A percentile compares a stretch with the other conserved stretches of the same genome.
Evolutionary conservation across 192 early-diverging fungal genomes (phyloP).

Genomic region (Coemansia sp.): DNA sequence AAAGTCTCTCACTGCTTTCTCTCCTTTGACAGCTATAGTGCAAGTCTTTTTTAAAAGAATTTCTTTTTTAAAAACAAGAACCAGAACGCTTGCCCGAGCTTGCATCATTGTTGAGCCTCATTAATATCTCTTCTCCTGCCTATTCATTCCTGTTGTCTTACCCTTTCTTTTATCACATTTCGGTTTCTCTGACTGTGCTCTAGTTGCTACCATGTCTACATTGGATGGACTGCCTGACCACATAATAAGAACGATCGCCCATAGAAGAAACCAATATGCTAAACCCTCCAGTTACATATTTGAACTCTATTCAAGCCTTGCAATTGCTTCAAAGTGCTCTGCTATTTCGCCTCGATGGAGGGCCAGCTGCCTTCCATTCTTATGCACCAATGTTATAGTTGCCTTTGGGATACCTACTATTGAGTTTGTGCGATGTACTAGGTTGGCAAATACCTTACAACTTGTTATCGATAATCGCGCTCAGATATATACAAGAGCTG

Average conservation of each 20-base stretch:
- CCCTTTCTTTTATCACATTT: not conserved
- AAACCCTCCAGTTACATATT: not conserved
- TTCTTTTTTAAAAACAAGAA: not conserved
- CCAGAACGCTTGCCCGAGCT: not conserved
- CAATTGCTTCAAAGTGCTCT: not conserved
- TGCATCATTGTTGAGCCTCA: not conserved
- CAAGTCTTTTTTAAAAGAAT: not conserved
- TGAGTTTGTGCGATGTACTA: not conserved
- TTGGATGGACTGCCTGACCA: not conserved
- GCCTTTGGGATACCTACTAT: not conserved
- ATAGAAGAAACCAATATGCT: not conserved
- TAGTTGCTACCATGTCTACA: not conserved
- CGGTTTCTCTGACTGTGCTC: not conserved
- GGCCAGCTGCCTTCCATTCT: not conserved
- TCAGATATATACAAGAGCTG: not conserved
- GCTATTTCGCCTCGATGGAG: not conserved
- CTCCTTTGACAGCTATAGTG: not conserved
- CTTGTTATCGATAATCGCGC: not conserved
- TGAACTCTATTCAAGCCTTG: not conserved
- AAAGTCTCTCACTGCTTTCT: not conserved
- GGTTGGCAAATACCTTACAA: not conserved
- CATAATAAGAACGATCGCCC: not conserved
- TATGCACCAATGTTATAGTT: not conserved
- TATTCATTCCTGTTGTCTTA: not conserved
- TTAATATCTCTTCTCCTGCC: not conserved